Evolutionary conservation across 192 early-diverging fungal genomes (phyloP).

Genomic region (Gigaspora rosea): DNA sequence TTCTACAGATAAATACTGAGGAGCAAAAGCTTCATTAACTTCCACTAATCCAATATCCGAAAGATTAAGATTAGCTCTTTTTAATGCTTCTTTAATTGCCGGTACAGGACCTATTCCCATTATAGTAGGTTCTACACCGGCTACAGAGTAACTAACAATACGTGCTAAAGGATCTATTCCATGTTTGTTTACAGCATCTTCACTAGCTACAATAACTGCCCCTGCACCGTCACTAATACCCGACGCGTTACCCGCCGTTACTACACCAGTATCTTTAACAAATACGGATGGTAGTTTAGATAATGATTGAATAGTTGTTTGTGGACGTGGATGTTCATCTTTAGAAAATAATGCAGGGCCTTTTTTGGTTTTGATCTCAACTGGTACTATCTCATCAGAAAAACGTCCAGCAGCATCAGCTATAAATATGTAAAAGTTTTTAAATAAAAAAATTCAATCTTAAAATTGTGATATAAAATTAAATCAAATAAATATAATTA

Average conservation of each 20-base stretch:
- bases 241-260: constrained; percentile 94
- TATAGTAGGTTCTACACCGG: constrained; percentile 89
- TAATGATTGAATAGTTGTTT: constrained; percentile 78
- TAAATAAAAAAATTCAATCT: neutral
- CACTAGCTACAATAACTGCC: constrained; percentile 82
- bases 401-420: constrained; percentile 79
- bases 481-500: constrained; percentile 33
- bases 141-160: constrained; percentile 80
- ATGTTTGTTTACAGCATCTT: constrained; percentile 79
- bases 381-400: constrained; percentile 77
- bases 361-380: constrained; percentile 84
- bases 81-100: constrained; percentile 84
- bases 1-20: constrained; percentile 86
- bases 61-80: constrained; percentile 72
- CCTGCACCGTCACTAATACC: constrained; percentile 95
- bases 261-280: constrained; percentile 81
- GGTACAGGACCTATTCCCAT: constrained; percentile 98
- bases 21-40: constrained; percentile 99
- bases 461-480: neutral
- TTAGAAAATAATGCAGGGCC: constrained; percentile 63
- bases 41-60: constrained; percentile 90
- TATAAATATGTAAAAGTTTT: neutral
- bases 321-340: constrained; percentile 93
- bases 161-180: constrained; percentile 82
- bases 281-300: constrained; percentile 85